Evolutionary conservation across 352 stramenopile genomes (phyloP).

Genomic region (Aphanomyces euteiches): DNA sequence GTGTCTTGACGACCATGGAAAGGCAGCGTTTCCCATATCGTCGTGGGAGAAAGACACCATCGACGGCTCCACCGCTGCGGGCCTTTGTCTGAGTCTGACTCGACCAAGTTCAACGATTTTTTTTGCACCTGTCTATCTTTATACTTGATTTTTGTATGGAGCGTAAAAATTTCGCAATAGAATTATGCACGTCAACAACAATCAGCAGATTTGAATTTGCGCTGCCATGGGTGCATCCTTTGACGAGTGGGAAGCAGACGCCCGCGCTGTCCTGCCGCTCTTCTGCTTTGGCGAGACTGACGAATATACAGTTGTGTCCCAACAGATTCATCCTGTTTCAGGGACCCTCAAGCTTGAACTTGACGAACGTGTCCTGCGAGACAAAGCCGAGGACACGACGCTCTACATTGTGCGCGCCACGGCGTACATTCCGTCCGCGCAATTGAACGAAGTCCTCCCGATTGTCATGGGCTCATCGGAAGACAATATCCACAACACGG

Average conservation of each 20-base stretch:
- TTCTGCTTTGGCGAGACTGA: slow-evolving; percentile 63
- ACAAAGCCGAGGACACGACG: slow-evolving; percentile 21
- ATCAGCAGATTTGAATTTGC: too few relatives aligned
- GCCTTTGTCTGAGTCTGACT: slow-evolving; percentile 8
- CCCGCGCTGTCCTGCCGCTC: slow-evolving; percentile 57
- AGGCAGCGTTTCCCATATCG: not conserved
- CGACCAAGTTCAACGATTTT: slow-evolving; percentile 13
- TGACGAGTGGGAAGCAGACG: slow-evolving; percentile 57
- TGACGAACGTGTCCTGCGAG: slow-evolving; percentile 30
- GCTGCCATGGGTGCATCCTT: too few relatives aligned
- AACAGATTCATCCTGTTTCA: not conserved
- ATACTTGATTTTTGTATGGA: slow-evolving; percentile 24
- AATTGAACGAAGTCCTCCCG: slow-evolving; percentile 61
- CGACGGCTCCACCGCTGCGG: not conserved
- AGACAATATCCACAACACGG: slow-evolving; percentile 56
- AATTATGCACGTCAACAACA: not conserved
- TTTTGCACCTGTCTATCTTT: slow-evolving; percentile 4
- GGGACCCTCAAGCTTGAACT: slow-evolving; percentile 29
- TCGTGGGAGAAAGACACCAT: not conserved
- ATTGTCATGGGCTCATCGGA: slow-evolving; percentile 62
- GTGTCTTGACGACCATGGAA: too few relatives aligned
- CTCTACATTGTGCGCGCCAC: slow-evolving; percentile 73
- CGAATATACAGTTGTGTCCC: slow-evolving; percentile 32
- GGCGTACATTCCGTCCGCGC: slow-evolving; percentile 48
- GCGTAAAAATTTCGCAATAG: not conserved